Conservation (phyloP, 176 grass and related monocot species). For the Panicum miliaceum region DNA sequence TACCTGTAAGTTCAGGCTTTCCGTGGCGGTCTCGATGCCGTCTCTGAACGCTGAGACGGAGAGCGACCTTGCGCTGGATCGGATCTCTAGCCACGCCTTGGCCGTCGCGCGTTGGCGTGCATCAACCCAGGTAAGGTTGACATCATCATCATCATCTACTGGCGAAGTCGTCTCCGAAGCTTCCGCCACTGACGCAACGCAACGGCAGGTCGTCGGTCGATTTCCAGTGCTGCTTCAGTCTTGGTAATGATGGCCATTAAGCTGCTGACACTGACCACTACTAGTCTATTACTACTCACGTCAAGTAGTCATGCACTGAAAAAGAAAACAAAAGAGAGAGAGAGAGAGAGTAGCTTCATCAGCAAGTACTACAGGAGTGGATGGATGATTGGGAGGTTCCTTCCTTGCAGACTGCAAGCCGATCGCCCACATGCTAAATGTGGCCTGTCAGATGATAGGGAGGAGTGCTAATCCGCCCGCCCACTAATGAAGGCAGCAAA, state of each 20-base stretch:
- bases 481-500: neutral
- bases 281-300: too few species aligned
- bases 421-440: slow-evolving; percentile 35
- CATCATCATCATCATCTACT: neutral
- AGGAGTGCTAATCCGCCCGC: neutral
- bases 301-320: neutral
- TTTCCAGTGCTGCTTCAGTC: slow-evolving; percentile 20
- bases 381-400: neutral
- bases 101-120: neutral
- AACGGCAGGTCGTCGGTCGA: slow-evolving; percentile 33
- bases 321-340: neutral
- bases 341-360: neutral
- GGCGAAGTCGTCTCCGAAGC: neutral
- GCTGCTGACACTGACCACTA: neutral
- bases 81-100: too few species aligned
- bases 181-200: neutral
- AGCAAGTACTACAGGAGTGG: neutral
- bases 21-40: neutral
- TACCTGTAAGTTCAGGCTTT: slow-evolving; percentile 43
- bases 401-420: neutral
- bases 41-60: neutral
- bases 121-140: slow-evolving; percentile 46
- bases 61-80: too few species aligned
- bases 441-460: slow-evolving; percentile 6
- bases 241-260: neutral